phyloP scores from a whole-genome alignment of 805 yeast species.

The Lachancea kluyveri region DNA sequence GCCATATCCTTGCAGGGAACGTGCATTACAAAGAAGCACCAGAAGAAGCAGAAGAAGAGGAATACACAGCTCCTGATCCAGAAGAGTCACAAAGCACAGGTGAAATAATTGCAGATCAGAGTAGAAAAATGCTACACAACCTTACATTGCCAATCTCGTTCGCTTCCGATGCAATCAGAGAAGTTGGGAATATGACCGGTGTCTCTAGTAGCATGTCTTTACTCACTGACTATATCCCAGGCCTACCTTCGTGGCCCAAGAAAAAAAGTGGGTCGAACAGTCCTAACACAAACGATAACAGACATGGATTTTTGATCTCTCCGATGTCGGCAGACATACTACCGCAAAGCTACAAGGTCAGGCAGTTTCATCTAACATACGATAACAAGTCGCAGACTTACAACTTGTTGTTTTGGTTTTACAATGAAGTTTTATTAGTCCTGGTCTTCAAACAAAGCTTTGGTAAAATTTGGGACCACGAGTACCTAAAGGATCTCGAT shows the following conservation, averaged over 20 bases:
- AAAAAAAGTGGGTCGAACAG: not conserved
- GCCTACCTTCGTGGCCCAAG: constrained; percentile 10
- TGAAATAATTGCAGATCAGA: constrained; percentile 2
- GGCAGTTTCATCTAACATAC: constrained; percentile 16
- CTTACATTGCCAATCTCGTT: constrained; percentile 27
- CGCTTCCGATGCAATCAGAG: constrained; percentile 32
- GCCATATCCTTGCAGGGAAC: constrained; percentile 26
- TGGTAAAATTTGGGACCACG: constrained; percentile 23
- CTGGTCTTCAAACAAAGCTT: constrained; percentile 22
- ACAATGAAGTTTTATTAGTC: constrained; percentile 20
- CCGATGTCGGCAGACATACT: constrained; percentile 20
- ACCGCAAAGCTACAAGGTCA: constrained; percentile 22
- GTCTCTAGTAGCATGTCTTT: constrained; percentile 26
- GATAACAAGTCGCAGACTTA: constrained; percentile 10
- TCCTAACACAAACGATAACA: constrained; percentile 4
- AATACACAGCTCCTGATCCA: not conserved
- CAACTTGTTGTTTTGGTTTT: constrained; percentile 28
- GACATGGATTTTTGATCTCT: constrained; percentile 27
- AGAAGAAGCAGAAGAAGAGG: constrained; percentile 8
- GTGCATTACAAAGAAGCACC: constrained; percentile 22
- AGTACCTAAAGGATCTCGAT: constrained; percentile 23
- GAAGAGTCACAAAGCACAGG: constrained; percentile 1
- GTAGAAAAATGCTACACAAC: constrained; percentile 23
- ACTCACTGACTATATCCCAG: constrained; percentile 25
- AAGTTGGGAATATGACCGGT: constrained; percentile 30